Evolutionary conservation across 495 filamentous ascomycete species (phyloP).

Genomic region (Neurospora discreta): DNA sequence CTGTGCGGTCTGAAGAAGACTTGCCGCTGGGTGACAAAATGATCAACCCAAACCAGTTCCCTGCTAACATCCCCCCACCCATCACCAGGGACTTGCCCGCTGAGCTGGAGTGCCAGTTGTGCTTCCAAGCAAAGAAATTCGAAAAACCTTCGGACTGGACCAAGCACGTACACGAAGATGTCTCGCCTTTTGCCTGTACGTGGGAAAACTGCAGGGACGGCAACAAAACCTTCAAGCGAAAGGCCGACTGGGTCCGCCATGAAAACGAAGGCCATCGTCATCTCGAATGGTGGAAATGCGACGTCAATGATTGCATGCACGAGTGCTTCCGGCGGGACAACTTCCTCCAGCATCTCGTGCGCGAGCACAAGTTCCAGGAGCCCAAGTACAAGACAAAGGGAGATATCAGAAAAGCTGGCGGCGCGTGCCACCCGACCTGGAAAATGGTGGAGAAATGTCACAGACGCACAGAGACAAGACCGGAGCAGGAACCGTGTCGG

Average conservation of each 20-base stretch:
- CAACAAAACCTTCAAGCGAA: conserved; percentile 84
- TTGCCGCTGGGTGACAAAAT: conserved; percentile 53
- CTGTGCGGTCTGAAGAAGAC: conserved; percentile 26
- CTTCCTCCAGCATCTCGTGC: conserved; percentile 88
- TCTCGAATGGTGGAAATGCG: conserved; percentile 87
- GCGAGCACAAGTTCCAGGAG: conserved; percentile 83
- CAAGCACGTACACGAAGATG: conserved; percentile 92
- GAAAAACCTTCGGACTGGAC: conserved; percentile 97
- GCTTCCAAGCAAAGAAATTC: conserved; percentile 83
- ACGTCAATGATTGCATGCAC: conserved; percentile 69
- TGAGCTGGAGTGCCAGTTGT: conserved; percentile 86
- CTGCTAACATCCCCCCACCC: conserved; percentile 69
- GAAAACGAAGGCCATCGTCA: conserved; percentile 91
- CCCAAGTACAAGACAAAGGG: conserved; percentile 55
- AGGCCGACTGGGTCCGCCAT: conserved; percentile 95
- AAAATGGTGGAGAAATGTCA: conserved; percentile 70
- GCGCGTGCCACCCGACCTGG: conserved; percentile 53
- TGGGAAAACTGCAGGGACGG: conserved; percentile 76
- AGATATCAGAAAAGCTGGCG: conserved; percentile 42
- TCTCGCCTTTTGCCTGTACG: conserved; percentile 92
- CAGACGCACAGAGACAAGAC: conserved; percentile 50
- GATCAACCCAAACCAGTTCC: conserved; percentile 59
- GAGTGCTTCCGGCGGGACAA: conserved; percentile 88
- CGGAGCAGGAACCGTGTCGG: conserved; percentile 73
- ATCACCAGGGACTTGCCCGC: conserved; percentile 71